Base-by-base conservation (phyloP, 2,329 filamentous ascomycete species). In the Didymosphaeria variabile region DNA sequence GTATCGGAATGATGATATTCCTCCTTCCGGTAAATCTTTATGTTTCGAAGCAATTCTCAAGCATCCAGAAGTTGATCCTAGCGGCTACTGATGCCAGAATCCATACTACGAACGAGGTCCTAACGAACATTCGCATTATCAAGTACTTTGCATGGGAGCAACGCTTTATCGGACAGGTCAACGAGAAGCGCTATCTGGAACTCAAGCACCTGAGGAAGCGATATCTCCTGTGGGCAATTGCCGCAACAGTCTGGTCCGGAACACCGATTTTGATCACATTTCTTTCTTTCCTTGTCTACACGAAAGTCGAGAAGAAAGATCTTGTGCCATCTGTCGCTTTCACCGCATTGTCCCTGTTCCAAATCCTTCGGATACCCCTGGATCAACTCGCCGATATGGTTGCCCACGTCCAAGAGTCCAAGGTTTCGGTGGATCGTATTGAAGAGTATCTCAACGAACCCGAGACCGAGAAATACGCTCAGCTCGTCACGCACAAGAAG, bases 121-220 rank as follows among this genome's bases (percentile, higher is more conserved):
- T 99, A 31, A 94, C 97, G 74, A 99, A 98, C 72, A 98, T 99
- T 67, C 89, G 95, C 55, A 97, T 99, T 76, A 98, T 99, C 86
- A 99, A 99, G 77, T 99, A 95, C 79, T 99, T 99, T 76, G 94
- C 95, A 0, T 99, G 95, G 95, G 95, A 99, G 78, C 89, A 93
- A 70, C 91, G 94, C 2, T 99, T 97, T 76, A 88, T 91, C 59
- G 87, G 88, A 23, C 88, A 92, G 57, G 93, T 99, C 36, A 91
- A 96, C 62, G 94, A 97, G 77, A 97, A 97, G 81, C 89, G 95
- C 64, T 84, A 85, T 46, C 83, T 83, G 3, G 95, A 99, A 77
- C 84, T 99, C 55, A 88, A 86, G 69, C 88, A 92, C 34, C 80
- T 99, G 57, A 90, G 93, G 59, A 87, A 87, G 42, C 88, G 94